Conservation (phyloP, 495 filamentous ascomycete species). For the Tuber microsphaerosporum region DNA sequence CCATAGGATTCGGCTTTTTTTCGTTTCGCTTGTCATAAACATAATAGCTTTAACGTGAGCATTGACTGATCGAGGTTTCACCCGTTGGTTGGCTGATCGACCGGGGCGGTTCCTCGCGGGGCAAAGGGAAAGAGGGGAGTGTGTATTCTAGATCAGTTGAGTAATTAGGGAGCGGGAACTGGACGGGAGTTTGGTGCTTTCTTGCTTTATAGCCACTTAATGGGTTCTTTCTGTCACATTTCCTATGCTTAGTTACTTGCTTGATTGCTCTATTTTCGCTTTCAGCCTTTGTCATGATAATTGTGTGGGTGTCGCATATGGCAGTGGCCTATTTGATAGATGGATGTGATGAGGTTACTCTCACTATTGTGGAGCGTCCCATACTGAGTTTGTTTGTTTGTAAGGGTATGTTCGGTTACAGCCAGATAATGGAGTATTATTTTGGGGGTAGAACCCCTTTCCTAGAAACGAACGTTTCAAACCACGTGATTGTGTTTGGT, state of each 20-base stretch:
- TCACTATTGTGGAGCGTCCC: neutral
- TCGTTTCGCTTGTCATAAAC: neutral
- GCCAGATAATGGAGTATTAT: neutral
- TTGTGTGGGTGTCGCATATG: neutral
- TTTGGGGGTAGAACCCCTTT: neutral
- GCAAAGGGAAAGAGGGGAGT: neutral
- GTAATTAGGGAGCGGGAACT: conserved; percentile 2
- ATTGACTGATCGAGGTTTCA: neutral
- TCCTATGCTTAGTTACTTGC: neutral
- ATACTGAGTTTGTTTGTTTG: neutral
- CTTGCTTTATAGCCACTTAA: conserved; percentile 8
- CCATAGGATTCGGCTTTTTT: neutral
- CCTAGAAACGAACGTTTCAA: neutral
- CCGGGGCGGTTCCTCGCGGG: neutral
- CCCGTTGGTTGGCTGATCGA: neutral
- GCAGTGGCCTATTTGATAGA: neutral
- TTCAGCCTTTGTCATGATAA: neutral
- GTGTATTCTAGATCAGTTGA: neutral
- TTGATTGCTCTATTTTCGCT: neutral
- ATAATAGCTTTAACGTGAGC: neutral
- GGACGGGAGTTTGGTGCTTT: conserved; percentile 4
- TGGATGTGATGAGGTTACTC: neutral
- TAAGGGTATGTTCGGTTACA: neutral
- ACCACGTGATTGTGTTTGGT: neutral
- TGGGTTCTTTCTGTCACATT: conserved; percentile 2